Evolutionary conservation across 345 rosid species (phyloP), one percentile per base, ranked within the genome.

Genomic region (Corchorus olitorius): DNA sequence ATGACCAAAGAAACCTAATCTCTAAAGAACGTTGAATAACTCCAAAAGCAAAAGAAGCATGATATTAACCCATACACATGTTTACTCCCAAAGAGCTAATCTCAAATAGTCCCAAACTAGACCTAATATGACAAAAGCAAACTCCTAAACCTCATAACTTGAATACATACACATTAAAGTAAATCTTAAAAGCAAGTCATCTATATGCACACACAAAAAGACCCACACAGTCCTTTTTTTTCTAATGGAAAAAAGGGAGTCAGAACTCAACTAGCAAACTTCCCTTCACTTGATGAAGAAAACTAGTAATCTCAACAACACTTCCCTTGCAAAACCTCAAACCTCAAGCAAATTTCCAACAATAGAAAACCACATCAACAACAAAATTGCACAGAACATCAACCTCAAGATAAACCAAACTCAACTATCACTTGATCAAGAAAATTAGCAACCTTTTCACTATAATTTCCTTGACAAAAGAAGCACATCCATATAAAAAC

Each of bases 131-230:
- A 45, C 48, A 50, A 34, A 50, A 34, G 43, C 34, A 65, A 65
- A 35, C 27, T 52, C 59, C 61, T 34, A 9, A 37, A 48, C 27
- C 49, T 67, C 20, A 48, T 22, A 17, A 34, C 46, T 52, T 52
- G 27, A 52, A 52, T 17, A 49, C 17, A 70, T 70, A 70, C 73
- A 70, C 15, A 4, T 50, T 27, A 33, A 69, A 69, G 60, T 34
- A 70, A 70, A 17, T 17, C 1, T 27, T 4, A 70, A 27, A 17
- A 5, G 27, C 73, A 9, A 52, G 59, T 52, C 48, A 52, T 17
- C n/a, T 5, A 35, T 35, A 35, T 12, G 13, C 8, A 49, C 0
- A n/a, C 58, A 27, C 58, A 16, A 43, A 16, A 22, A 1, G 4
- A 49, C n/a, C 48, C 33, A 65, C 2, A 9, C 52, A 27, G 7